Evolutionary conservation across 1,284 basidiomycete species (phyloP).

Genomic region (Ceratorhiza oryzae-sativae): DNA sequence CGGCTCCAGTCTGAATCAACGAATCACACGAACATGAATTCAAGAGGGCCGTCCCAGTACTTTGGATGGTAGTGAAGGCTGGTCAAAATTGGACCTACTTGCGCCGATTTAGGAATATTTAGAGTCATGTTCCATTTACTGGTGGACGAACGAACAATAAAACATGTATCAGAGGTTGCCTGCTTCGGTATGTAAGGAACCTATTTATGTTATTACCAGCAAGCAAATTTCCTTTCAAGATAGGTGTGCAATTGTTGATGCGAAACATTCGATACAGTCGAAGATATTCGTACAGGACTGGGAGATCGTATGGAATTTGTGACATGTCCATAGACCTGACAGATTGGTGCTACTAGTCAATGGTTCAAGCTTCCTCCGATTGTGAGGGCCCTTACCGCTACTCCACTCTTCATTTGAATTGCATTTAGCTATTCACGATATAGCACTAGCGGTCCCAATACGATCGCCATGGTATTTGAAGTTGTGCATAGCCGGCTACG

Average conservation of each 20-base stretch:
- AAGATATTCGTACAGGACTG: constrained; percentile 17
- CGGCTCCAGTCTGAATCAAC: constrained; percentile 36
- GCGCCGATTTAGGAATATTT: neutral
- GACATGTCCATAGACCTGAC: neutral
- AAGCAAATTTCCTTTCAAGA: no score
- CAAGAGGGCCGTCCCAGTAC: constrained; percentile 35
- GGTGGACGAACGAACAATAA: constrained; percentile 45
- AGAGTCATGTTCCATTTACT: constrained; percentile 7
- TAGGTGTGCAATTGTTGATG: no score
- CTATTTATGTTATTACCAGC: neutral
- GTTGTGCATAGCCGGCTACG: no score
- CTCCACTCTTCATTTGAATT: no score
- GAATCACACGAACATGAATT: constrained; percentile 25
- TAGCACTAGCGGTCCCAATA: no score
- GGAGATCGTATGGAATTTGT: neutral
- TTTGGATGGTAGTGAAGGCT: constrained; percentile 5
- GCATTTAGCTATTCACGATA: no score
- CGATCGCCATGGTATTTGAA: no score
- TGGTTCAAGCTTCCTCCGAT: no score
- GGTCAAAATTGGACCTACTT: neutral
- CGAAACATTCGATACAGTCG: constrained; percentile 43
- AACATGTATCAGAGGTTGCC: neutral
- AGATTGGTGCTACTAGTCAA: no score
- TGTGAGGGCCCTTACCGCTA: no score
- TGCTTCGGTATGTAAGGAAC: neutral